phyloP scores from a whole-genome alignment of 495 filamentous ascomycete species.

The Patellaria atrata region DNA sequence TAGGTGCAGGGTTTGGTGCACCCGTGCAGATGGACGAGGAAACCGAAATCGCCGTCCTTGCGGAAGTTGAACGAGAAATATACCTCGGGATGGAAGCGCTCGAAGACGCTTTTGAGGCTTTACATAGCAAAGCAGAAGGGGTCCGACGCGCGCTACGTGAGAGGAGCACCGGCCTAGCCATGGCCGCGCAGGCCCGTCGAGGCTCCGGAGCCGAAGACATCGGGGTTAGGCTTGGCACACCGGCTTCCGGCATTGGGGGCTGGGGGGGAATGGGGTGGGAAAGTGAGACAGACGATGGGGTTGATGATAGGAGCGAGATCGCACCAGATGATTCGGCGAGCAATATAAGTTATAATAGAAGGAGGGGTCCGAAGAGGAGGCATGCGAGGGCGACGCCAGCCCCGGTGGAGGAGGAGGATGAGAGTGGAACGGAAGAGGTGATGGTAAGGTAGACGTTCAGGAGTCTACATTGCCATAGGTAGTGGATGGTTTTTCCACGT shows the following conservation, averaged over 20 bases:
- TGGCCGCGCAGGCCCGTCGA: conserved; percentile 60
- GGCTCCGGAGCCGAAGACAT: conserved; percentile 28
- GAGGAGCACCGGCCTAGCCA: conserved; percentile 61
- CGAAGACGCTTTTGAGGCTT: conserved; percentile 86
- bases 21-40: conserved; percentile 88
- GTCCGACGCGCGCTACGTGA: conserved; percentile 69
- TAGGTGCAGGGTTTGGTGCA: conserved; percentile 27
- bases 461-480: no score
- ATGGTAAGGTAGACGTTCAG: not conserved
- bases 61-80: conserved; percentile 86
- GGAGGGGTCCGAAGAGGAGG: conserved; percentile 53
- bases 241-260: conserved; percentile 31
- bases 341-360: conserved; percentile 66
- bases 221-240: conserved; percentile 44
- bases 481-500: no score
- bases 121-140: conserved; percentile 70
- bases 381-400: conserved; percentile 69
- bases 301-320: conserved; percentile 53
- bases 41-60: conserved; percentile 75
- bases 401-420: conserved; percentile 71
- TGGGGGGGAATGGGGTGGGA: conserved; percentile 26
- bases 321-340: conserved; percentile 62
- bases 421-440: conserved; percentile 20
- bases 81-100: conserved; percentile 86
- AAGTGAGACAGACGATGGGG: conserved; percentile 45